Evolutionary conservation across 106 monocot species (phyloP).

Genomic region (Acorus calamus): DNA sequence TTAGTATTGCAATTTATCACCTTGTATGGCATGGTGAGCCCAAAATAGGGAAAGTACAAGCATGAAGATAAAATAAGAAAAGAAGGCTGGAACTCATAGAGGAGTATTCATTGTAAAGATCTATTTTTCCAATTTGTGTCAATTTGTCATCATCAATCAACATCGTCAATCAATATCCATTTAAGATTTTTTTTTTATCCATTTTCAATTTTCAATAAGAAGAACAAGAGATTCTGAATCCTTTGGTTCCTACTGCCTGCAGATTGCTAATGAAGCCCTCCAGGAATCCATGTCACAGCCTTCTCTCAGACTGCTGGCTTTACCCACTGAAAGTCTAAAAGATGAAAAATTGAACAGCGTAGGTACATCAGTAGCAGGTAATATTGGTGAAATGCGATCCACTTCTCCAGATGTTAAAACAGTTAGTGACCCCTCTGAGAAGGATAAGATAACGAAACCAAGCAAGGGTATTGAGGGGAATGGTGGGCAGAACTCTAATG

Average conservation of each 20-base stretch:
- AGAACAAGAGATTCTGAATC: constrained; percentile 1
- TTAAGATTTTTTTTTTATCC: no score
- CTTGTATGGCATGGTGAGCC: no score
- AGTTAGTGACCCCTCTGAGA: constrained; percentile 13
- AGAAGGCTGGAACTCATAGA: no score
- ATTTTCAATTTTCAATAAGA: no score
- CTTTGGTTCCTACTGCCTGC: constrained; percentile 2
- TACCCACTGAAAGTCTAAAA: constrained; percentile 20
- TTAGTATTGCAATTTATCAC: no score
- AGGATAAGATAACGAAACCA: constrained; percentile 13
- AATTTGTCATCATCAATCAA: no score
- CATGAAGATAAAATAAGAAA: no score
- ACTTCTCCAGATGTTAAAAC: constrained; percentile 11
- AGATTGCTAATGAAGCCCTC: constrained; percentile 21
- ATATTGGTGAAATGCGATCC: constrained; percentile 13
- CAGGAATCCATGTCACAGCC: constrained; percentile 24
- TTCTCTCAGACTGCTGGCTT: constrained; percentile 17
- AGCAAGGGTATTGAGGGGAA: constrained; percentile 22
- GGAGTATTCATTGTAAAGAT: no score
- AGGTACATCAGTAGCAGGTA: constrained; percentile 6
- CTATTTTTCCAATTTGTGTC: no score
- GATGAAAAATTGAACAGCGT: constrained; percentile 24
- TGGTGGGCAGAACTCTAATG: background rate
- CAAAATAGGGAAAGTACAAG: no score
- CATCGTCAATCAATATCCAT: no score